Base-by-base conservation (phyloP, 169 alveolate genomes). In the Condylostoma magnum region DNA sequence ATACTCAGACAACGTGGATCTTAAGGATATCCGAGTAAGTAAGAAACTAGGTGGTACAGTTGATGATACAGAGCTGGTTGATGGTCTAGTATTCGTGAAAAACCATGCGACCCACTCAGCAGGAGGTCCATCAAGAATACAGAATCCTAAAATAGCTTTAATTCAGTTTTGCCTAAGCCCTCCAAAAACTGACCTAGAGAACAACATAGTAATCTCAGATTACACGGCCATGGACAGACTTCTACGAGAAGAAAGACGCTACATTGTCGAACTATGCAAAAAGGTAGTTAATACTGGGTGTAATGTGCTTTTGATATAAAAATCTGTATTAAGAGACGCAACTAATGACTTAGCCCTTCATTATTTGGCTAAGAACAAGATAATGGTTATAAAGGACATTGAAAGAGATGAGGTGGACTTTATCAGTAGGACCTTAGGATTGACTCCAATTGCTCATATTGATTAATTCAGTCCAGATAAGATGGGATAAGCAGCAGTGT, bases 121-220 rank as follows among this genome's bases (percentile, higher is more conserved):
- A 10, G 98, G 98, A 56, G 99, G 99, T 1, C 99, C 99, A 25
- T 76, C 97, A 18, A 88, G 94, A 63, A 81, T 97, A 22, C 87
- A 85, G 48, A 90, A 96, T 80, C 99, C 99, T 6, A 97, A 97
- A 77, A 95, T 97, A 51, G 99, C 99, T 41, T 89, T 98, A 34
- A 95, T 98, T 44, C 99, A 98, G 86, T 98, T 98, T 92, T 97
- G 99, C 81, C 93, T 98, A 18, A 95, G 99, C 1, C 96, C 99
- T 34, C 99, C 99, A 5, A 98, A 98, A 87, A 98, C 99, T 2
- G 99, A 98, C 81, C 95, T 98, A 97, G 99, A 98, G 79, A 97
- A 97, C 85, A 94, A 94, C 76, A 94, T 98, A 47, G 94, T 91
- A 30, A 96, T 96, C 2, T 93, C 95, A 75, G 99, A 96, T 81